Evolutionary conservation across 495 filamentous ascomycete species (phyloP).

Genomic region (Daldinia bambusicola): DNA sequence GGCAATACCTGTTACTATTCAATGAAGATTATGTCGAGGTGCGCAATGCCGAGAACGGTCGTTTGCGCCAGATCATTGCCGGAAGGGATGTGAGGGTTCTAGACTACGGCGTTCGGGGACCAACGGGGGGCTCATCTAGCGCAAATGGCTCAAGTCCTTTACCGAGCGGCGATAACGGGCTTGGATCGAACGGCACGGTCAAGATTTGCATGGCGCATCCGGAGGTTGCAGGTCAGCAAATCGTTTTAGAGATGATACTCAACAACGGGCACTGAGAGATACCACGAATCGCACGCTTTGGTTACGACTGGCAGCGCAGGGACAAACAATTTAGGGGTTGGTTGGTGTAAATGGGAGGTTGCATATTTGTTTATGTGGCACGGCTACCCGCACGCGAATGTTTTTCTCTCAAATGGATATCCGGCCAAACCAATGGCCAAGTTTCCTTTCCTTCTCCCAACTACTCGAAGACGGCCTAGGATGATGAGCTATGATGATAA

Average conservation of each 20-base stretch:
- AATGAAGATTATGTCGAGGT: conserved; percentile 94
- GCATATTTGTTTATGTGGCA: conserved; percentile 22
- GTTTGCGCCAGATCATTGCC: conserved; percentile 91
- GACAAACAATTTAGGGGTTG: conserved; percentile 3
- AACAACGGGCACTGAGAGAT: conserved; percentile 94
- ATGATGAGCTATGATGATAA: conserved; percentile 18
- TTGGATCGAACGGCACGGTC: conserved; percentile 69
- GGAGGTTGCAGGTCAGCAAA: conserved; percentile 78
- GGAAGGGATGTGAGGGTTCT: conserved; percentile 87
- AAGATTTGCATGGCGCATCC: conserved; percentile 98
- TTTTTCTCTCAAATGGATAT: conserved; percentile 35
- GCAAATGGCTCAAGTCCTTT: conserved; percentile 30
- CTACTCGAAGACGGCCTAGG: not conserved
- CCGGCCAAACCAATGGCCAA: conserved; percentile 19
- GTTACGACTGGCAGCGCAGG: conserved; percentile 4
- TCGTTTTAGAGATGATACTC: conserved; percentile 90
- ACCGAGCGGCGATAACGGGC: conserved; percentile 36
- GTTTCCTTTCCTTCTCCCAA: conserved; percentile 14
- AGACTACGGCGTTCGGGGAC: conserved; percentile 79
- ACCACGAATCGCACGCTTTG: conserved; percentile 22
- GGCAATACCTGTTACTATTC: conserved; percentile 82
- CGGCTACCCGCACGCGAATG: conserved; percentile 3
- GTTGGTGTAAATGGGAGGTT: conserved; percentile 7
- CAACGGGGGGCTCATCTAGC: conserved; percentile 55
- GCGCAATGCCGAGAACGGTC: conserved; percentile 93